phyloP scores from a whole-genome alignment of 1,284 basidiomycete species.

The Tilletia walkeri region DNA sequence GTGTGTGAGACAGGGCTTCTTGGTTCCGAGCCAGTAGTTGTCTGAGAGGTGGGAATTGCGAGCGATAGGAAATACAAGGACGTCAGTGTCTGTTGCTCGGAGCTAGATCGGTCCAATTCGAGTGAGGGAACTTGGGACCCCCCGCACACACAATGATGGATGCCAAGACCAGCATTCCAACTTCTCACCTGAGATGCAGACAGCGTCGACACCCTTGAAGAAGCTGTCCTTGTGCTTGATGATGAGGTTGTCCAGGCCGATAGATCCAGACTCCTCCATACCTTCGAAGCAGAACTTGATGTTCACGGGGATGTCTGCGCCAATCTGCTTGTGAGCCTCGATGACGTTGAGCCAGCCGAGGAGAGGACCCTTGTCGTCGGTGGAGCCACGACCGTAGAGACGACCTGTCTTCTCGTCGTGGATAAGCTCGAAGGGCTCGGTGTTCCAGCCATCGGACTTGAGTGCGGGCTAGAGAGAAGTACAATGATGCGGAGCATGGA shows the following conservation, averaged over 20 bases:
- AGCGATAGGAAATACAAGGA: neutral
- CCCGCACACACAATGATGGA: too few relatives aligned
- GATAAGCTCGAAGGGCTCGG: conserved; percentile 82
- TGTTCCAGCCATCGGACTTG: conserved; percentile 75
- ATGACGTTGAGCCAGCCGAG: conserved; percentile 93
- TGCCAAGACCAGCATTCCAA: too few relatives aligned
- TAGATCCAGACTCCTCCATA: conserved; percentile 96
- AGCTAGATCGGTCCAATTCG: conserved; percentile 30
- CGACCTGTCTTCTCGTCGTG: conserved; percentile 68
- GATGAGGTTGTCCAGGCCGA: conserved; percentile 89
- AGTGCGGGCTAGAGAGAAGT: conserved; percentile 57
- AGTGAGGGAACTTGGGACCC: too few relatives aligned
- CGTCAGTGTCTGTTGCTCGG: conserved; percentile 31
- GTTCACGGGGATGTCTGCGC: conserved; percentile 79
- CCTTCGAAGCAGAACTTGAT: conserved; percentile 90
- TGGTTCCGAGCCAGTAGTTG: conserved; percentile 56
- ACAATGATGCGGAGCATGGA: neutral
- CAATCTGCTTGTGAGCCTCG: conserved; percentile 75
- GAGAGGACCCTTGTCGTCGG: conserved; percentile 54
- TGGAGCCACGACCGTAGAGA: conserved; percentile 73
- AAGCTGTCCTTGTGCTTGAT: conserved; percentile 74
- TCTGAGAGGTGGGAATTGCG: neutral
- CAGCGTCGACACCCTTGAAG: conserved; percentile 87
- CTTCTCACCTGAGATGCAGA: conserved; percentile 68
- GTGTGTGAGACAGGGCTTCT: conserved; percentile 57